These are phyloP conservation scores for Penicillium sp. DNA, from an alignment of 2,329 filamentous ascomycete genomes.

Conservation along the genomic window DNA sequence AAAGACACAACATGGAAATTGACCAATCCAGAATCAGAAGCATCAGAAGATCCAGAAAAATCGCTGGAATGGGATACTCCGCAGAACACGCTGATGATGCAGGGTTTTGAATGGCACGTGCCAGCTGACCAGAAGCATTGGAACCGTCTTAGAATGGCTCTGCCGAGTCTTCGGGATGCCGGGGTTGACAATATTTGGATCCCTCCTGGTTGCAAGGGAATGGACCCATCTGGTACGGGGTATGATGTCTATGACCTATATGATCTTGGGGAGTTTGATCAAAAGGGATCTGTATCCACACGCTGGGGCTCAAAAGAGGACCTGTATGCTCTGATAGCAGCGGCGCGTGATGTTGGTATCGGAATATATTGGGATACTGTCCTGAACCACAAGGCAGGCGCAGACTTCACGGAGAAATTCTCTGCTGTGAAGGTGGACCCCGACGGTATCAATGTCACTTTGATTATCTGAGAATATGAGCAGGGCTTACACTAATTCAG, in stretches of 20 bases:
- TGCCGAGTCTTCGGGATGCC: constrained; percentile 63
- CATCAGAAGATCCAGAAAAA: constrained; percentile 33
- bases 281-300: constrained; percentile 67
- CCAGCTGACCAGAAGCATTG: constrained; percentile 68
- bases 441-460: neutral
- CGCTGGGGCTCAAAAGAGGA: constrained; percentile 73
- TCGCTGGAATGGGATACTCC: constrained; percentile 35
- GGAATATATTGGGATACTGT: constrained; percentile 73
- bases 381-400: constrained; percentile 74
- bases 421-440: constrained; percentile 68
- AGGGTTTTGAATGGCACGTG: constrained; percentile 76
- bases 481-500: constrained; percentile 7
- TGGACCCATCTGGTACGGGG: constrained; percentile 66
- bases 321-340: constrained; percentile 58
- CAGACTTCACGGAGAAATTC: constrained; percentile 68
- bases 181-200: constrained; percentile 71
- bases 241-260: constrained; percentile 75
- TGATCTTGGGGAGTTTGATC: constrained; percentile 74
- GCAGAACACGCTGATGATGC: constrained; percentile 62
- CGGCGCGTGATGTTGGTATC: constrained; percentile 60
- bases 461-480: neutral
- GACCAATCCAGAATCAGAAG: constrained; percentile 25
- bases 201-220: constrained; percentile 73
- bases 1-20: neutral
- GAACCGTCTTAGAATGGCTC: constrained; percentile 59